Percentiles rank a stretch among this genome's conserved stretches.
Evolutionary conservation across 1,284 basidiomycete species (phyloP).

Genomic region (Cystobasidium pallidum): DNA sequence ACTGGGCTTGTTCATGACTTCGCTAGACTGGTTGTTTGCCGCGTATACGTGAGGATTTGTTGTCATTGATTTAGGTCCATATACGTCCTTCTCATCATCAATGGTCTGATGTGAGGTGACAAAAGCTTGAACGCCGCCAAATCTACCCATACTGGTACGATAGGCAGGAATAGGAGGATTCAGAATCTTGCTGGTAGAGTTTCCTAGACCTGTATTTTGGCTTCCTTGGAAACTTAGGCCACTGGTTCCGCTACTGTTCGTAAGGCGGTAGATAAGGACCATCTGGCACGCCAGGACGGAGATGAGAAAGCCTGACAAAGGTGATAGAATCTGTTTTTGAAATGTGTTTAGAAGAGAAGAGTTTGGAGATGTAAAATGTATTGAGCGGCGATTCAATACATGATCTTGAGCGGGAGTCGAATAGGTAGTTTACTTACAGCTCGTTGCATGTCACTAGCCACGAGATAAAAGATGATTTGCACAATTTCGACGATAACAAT

Average conservation of each 20-base stretch:
- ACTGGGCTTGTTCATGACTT: not conserved
- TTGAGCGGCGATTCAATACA: not conserved
- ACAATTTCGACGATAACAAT: constrained; percentile 27
- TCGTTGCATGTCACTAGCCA: constrained; percentile 19
- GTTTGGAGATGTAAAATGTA: no score
- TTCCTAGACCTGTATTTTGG: not conserved
- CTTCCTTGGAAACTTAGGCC: not conserved
- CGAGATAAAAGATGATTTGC: constrained; percentile 28
- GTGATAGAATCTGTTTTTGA: constrained; percentile 22
- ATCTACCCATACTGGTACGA: constrained; percentile 5
- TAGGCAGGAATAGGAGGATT: not conserved
- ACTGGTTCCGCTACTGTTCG: not conserved
- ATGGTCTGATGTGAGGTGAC: constrained; percentile 34
- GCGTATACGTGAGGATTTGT: not conserved
- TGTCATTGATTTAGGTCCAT: not conserved
- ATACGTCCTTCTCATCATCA: constrained; percentile 22
- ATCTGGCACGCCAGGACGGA: constrained; percentile 38
- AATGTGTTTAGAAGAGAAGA: no score
- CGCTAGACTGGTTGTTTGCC: not conserved
- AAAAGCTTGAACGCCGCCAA: constrained; percentile 32
- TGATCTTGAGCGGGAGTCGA: not conserved
- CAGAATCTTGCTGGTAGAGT: not conserved
- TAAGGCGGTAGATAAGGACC: constrained; percentile 29
- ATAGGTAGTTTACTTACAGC: constrained; percentile 4
- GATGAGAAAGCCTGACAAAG: constrained; percentile 28